Evolutionary conservation across 2,329 filamentous ascomycete genomes (phyloP), one percentile per base, ranked within the genome.

Genomic region (Aspergillus tanneri): DNA sequence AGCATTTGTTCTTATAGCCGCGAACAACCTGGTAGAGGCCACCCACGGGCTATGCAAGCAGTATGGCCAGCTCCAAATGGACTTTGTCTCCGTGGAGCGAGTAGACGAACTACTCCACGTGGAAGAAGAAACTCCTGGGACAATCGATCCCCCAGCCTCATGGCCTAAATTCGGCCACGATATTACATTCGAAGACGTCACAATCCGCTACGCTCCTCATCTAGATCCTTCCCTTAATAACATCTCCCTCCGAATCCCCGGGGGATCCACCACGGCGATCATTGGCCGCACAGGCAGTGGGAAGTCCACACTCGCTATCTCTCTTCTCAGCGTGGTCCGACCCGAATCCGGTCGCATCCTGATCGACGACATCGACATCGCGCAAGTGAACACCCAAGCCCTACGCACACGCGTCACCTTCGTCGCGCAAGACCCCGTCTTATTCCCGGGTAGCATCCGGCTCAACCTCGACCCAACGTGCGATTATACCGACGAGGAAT

Each of bases 51-150:
- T 95, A 0, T 96, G 90, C 68, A 83, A 83, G 51, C 81, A 83
- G 49, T 95, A 95, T 60, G 90, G 90, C 2, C 83, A 88, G 61
- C 77, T 96, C 1, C 90, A 96, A 65, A 90, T 96, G 80, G 87
- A 95, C 63, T 95, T 95, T 57, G 90, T 95, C 0, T 91, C 87
- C 0, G 88, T 96, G 0, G 90, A 96, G 69, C 82, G 90, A 32
- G 85, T 96, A 0, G 83, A 93, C 8, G 88, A 93, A 66, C 78
- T 96, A 0, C 77, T 93, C 1, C 81, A 88, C 49, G 79, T 96
- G 0, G 87, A 91, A 12, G 82, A 88, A 63, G 90, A 96, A 64
- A 74, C 82, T 0, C 76, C 73, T 0, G 90, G 89, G 1, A 77
- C 80, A 1, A 68, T 88, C 3, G 70, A 80, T 2, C 89, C 89